These are phyloP conservation scores for Globisporangium middletonii DNA, from an alignment of 352 stramenopile species.

Conservation along the genomic window DNA sequence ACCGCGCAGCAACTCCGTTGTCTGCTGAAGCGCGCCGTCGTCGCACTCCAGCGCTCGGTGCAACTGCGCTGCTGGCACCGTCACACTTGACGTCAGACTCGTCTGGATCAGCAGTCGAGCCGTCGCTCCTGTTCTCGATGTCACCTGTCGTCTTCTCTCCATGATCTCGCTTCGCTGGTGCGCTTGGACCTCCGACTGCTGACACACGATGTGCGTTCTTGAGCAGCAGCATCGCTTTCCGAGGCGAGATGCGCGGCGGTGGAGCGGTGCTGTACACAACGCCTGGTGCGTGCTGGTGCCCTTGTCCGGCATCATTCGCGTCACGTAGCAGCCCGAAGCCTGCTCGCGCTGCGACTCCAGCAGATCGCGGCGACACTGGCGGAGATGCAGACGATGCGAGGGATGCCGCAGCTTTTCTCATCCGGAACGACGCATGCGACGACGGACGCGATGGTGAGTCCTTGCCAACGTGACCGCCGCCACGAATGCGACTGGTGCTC, in stretches of 20 bases:
- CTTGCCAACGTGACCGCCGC: neutral
- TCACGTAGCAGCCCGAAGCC: no score
- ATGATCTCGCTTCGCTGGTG: neutral
- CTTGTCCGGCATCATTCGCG: neutral
- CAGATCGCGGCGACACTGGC: neutral
- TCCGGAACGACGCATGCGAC: constrained; percentile 6
- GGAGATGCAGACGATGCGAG: neutral
- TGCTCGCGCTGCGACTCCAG: neutral
- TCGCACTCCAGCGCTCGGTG: neutral
- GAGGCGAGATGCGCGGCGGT: constrained; percentile 18
- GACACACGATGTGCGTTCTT: constrained; percentile 19
- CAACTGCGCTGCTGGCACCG: neutral
- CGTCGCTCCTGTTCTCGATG: neutral
- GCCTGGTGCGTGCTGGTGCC: constrained; percentile 14
- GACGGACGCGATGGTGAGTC: constrained; percentile 4
- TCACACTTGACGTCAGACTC: no score
- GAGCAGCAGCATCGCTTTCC: constrained; percentile 29
- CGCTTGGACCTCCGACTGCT: neutral
- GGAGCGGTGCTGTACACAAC: constrained; percentile 19
- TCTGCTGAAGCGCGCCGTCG: neutral
- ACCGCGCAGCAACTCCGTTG: neutral
- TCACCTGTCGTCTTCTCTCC: neutral
- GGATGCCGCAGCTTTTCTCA: neutral
- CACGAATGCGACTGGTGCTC: neutral
- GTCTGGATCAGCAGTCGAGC: no score